Evolutionary conservation across 331 rosid species (phyloP).

Genomic region (Ulmus americana): DNA sequence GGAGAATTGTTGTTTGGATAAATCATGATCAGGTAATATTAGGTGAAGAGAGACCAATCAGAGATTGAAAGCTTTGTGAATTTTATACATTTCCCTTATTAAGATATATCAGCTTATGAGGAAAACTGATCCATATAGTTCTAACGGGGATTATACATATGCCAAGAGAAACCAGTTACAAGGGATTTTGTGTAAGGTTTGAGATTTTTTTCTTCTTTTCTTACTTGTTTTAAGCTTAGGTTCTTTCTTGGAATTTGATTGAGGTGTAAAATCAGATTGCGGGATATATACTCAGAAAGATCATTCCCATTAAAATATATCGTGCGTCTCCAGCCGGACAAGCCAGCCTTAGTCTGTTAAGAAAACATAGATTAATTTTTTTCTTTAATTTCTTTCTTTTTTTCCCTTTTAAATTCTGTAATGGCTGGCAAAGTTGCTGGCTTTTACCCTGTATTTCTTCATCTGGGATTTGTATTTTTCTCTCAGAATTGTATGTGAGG

Average conservation of each 20-base stretch:
- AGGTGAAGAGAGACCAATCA: conserved; percentile 46
- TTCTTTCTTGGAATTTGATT: conserved; percentile 58
- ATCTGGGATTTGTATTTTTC: conserved; percentile 36
- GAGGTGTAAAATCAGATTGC: conserved; percentile 92
- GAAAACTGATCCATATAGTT: conserved; percentile 52
- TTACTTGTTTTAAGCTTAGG: conserved; percentile 32
- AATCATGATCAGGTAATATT: conserved; percentile 37
- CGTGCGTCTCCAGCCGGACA: conserved; percentile 45
- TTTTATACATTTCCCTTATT: conserved; percentile 46
- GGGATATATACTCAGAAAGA: conserved; percentile 60
- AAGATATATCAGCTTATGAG: conserved; percentile 50
- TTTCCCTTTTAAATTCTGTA: conserved; percentile 36
- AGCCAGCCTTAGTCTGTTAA: conserved; percentile 37
- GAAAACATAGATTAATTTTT: conserved; percentile 36
- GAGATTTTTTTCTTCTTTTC: conserved; percentile 40
- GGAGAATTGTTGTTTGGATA: conserved; percentile 54
- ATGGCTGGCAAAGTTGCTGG: conserved; percentile 51
- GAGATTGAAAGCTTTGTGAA: conserved; percentile 58
- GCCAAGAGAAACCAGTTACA: conserved; percentile 50
- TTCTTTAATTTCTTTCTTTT: conserved; percentile 17
- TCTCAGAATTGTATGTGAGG: conserved; percentile 49
- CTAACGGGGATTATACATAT: conserved; percentile 65
- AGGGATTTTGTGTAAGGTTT: conserved; percentile 68
- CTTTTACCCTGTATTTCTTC: conserved; percentile 30
- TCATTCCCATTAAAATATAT: conserved; percentile 46